Evolutionary conservation across 2,329 filamentous ascomycete species (phyloP), one percentile per base, ranked within the genome.

Genomic region (Aureobasidium lini): DNA sequence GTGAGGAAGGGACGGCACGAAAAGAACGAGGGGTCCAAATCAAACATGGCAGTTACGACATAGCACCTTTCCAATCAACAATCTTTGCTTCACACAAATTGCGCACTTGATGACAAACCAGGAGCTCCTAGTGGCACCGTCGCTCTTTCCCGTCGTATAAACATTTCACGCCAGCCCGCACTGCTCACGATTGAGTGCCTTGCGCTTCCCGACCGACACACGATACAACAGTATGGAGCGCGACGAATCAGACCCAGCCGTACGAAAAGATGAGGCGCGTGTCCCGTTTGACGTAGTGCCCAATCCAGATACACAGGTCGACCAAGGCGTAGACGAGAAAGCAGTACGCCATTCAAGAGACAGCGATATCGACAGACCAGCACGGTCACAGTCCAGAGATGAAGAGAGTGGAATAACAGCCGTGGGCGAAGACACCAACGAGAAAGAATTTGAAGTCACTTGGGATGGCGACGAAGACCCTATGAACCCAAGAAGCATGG

Each of bases 401-500:
- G 59, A 61, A 31, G 59, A 61, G 29, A 59, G 56, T 13, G 59
- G 43, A 10, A 37, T 53, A 42, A 43, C 42, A 29, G 31, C 50
- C 11, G 28, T 29, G 28, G 59, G 34, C 15, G 48, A 43, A 15
- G 37, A 29, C 4, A 32, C 1, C 18, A 16, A 56, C 6, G 59
- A 57, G 46, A 75, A 79, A 57, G 74, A 75, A 2, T 92, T 84
- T 66, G 81, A 90, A 62, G 90, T 97, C 18, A 73, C 73, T 6
- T 96, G 88, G 82, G 87, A 93, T 40, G 84, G 83, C 5, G 85
- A 90, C 60, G 74, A 77, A 49, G 92, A 96, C 69, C 86, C 88
- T 0, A 70, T 84, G 72, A 88, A 86, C 66, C 92, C 92, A 0
- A 83, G 87, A 61, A 90, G 83, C 70, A 84, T 90, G 76, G 75